Percentiles rank a stretch among this genome's conserved stretches.
These are phyloP conservation scores for Gracilaria vermiculophylla DNA, from an alignment of 23 red algal species.

Conservation along the genomic window DNA sequence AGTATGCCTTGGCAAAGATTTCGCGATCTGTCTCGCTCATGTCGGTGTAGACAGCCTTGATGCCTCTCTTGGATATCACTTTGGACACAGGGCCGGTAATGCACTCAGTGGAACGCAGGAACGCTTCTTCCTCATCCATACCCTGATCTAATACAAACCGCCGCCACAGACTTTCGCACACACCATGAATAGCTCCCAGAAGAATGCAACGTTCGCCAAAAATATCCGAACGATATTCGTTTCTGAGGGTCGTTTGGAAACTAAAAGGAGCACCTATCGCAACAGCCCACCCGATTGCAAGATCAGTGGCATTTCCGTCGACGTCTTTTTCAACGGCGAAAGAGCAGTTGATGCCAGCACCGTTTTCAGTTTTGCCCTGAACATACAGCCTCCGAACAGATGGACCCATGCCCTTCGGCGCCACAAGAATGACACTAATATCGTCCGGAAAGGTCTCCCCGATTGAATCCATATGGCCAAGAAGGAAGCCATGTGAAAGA, in stretches of 20 bases:
- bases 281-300: conserved; percentile 95
- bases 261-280: conserved; percentile 84
- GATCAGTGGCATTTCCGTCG: conserved; percentile 79
- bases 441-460: conserved; percentile 83
- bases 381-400: conserved; percentile 95
- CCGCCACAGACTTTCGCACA: conserved; percentile 88
- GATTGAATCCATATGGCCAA: conserved; percentile 94
- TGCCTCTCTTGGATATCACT: conserved; percentile 87
- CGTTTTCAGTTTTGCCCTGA: conserved; percentile 89
- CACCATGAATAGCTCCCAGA: conserved; percentile 91
- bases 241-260: conserved; percentile 90
- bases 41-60: conserved; percentile 94
- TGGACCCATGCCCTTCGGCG: conserved; percentile 98
- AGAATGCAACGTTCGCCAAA: conserved; percentile 98
- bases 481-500: conserved; percentile 93
- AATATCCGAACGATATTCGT: conserved; percentile 98
- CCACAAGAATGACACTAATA: conserved; percentile 94
- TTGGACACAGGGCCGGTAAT: conserved; percentile 90
- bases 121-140: conserved; percentile 78
- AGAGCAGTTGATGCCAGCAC: conserved; percentile 97
- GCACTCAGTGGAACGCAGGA: conserved; percentile 76
- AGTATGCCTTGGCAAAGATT: conserved; percentile 91
- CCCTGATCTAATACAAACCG: conserved; percentile 70
- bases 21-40: conserved; percentile 73
- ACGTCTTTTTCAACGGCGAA: conserved; percentile 94